Conservation (phyloP, 495 filamentous ascomycete species). For the Xylaria nigripes region DNA sequence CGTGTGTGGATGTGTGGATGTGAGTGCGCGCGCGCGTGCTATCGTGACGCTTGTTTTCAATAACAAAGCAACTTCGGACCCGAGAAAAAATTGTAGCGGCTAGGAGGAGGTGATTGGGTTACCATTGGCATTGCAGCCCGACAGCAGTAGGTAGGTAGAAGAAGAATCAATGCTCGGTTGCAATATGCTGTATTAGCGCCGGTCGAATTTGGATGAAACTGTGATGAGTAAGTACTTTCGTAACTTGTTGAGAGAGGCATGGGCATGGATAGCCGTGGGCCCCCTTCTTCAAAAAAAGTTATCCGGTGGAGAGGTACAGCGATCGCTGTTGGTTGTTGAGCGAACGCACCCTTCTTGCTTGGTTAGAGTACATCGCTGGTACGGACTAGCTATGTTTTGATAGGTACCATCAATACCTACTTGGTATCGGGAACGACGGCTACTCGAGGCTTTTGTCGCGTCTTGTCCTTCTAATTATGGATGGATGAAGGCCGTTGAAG, state of each 20-base stretch:
- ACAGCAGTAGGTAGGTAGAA: too few relatives aligned
- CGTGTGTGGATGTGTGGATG: neutral
- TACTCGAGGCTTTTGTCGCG: neutral
- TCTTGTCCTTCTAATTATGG: neutral
- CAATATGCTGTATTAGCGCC: slow-evolving; percentile 6
- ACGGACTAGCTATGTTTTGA: neutral
- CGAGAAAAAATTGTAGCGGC: neutral
- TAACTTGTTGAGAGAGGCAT: neutral
- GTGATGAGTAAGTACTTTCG: neutral
- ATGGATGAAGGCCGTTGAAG: neutral
- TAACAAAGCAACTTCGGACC: neutral
- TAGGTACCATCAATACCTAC: neutral
- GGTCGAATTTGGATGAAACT: neutral
- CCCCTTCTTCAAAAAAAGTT: neutral
- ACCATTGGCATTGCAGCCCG: slow-evolving; percentile 8
- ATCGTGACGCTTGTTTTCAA: slow-evolving; percentile 6
- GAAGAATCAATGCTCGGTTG: neutral
- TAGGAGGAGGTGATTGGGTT: slow-evolving; percentile 7
- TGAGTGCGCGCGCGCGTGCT: neutral
- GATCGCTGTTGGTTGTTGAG: neutral
- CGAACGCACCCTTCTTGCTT: neutral
- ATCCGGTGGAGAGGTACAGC: neutral
- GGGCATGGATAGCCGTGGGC: neutral
- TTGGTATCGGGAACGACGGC: neutral
- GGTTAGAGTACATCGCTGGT: neutral